Evolutionary conservation across 768 basidiomycete species (phyloP).

Genomic region (Lactifluus echinatus): DNA sequence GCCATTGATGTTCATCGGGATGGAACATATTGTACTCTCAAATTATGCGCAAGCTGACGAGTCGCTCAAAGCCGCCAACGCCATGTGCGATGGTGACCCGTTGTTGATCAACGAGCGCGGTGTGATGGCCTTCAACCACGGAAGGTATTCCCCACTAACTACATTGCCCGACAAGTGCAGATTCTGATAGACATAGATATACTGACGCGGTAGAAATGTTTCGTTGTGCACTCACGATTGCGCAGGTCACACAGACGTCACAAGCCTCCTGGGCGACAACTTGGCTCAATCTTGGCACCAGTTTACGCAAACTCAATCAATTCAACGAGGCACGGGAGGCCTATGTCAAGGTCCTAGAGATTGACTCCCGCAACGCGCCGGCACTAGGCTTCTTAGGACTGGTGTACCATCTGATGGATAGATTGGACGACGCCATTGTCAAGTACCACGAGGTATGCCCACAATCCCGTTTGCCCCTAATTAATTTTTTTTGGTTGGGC

Average conservation of each 20-base stretch:
- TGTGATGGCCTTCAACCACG: constrained; percentile 84
- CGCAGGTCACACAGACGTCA: constrained; percentile 77
- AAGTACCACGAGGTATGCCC: constrained; percentile 81
- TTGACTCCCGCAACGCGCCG: constrained; percentile 76
- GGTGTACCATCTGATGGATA: constrained; percentile 66
- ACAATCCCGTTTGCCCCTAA: not conserved
- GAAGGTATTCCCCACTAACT: constrained; percentile 45
- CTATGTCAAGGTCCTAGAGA: constrained; percentile 74
- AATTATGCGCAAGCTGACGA: constrained; percentile 80
- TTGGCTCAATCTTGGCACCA: constrained; percentile 88
- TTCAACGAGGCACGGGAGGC: constrained; percentile 57
- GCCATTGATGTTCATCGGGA: constrained; percentile 91
- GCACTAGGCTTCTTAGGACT: constrained; percentile 88
- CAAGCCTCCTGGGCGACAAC: constrained; percentile 83
- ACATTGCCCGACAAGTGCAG: not conserved
- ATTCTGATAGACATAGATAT: constrained; percentile 42
- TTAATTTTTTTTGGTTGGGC: not conserved
- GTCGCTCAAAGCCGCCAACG: constrained; percentile 71
- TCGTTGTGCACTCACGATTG: constrained; percentile 65
- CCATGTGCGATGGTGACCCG: constrained; percentile 83
- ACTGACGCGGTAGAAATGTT: constrained; percentile 64
- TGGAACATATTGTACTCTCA: constrained; percentile 92
- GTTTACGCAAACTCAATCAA: constrained; percentile 61
- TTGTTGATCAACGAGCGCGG: constrained; percentile 87
- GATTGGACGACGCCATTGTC: constrained; percentile 74